Base-by-base conservation (phyloP, 164 flowering plant species). In the Dillenia suffruticosa region DNA sequence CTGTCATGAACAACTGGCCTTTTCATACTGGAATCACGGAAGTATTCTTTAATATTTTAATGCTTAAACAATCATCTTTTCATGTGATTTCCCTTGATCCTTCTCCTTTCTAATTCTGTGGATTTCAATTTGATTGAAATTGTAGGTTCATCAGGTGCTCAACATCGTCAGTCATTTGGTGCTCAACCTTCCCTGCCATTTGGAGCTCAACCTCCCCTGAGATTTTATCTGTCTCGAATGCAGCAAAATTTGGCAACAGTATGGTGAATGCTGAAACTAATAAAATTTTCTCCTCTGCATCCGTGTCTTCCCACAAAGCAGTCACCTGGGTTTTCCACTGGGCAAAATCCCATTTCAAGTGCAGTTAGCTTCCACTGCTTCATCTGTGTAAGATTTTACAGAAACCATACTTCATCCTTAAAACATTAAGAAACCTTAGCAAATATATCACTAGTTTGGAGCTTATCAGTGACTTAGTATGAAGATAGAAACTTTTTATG, bases 341-440 rank as follows among this genome's bases (percentile, higher is more conserved):
- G 15, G 17, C 15, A 62, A 10, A 66, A 44, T 44, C 22, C 68
- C 57, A 59, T 61, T 53, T 40, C 59, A 32, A 61, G 48, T 71
- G 65, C 43, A 46, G 59, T 46, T 54, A 75, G 24, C 69, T 46
- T 49, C 46, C 50, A 59, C 24, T 57, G 32, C 7, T 56, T 56
- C 51, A 19, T 52, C 56, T 7, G 50, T 53, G 88, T 83, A 75
- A 75, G 84, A 73, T 71, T n/a, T 46, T 47, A 22, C n/a, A 22
- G 9, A 40, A 17, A 13, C 46, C 49, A 47, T 58, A 44, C 9
- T 66, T 13, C 13, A 13, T 52, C 9, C 26, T 26, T 26, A 2
- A 26, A 26, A 26, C 40, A 26, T 1, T 26, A 26, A 26, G 40
- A 26, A 26, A 26, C 40, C 40, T 26, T 1, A 26, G 40, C 40